Percentiles rank a stretch among this genome's conserved stretches.
phyloP scores from a whole-genome alignment of 768 basidiomycete genomes.

The Agaricus blazei region DNA sequence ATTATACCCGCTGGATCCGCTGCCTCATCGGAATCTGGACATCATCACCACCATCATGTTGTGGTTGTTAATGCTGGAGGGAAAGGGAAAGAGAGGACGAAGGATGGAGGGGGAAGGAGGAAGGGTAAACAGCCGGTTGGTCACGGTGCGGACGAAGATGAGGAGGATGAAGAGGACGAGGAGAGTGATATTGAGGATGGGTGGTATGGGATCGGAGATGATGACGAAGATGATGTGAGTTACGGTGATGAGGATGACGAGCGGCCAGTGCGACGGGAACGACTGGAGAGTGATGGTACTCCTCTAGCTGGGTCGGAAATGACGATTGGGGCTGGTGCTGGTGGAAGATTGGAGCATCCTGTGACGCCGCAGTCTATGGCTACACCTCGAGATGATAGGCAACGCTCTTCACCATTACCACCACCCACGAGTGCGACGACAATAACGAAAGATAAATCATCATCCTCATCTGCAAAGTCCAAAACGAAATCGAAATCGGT shows the following conservation, averaged over 20 bases:
- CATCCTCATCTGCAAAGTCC: slow-evolving; percentile 18
- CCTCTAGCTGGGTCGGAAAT: background rate
- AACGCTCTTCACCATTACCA: slow-evolving; percentile 9
- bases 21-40: too few species aligned
- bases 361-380: too few species aligned
- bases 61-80: slow-evolving; percentile 17
- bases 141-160: slow-evolving; percentile 35
- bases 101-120: slow-evolving; percentile 20
- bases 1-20: too few species aligned
- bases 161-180: slow-evolving; percentile 34
- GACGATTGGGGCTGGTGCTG: background rate
- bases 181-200: slow-evolving; percentile 52
- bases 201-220: slow-evolving; percentile 51
- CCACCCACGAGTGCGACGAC: slow-evolving; percentile 9
- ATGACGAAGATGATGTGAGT: background rate
- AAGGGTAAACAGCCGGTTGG: background rate
- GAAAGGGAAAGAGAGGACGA: slow-evolving; percentile 9
- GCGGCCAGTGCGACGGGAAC: too few species aligned
- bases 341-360: background rate
- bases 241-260: background rate
- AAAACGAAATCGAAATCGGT: slow-evolving; percentile 5
- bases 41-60: background rate
- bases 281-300: background rate
- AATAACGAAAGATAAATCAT: slow-evolving; percentile 16
- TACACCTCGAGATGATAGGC: background rate